phyloP scores from a whole-genome alignment of 805 yeast species.

The Suhomyces xylopsoci region DNA sequence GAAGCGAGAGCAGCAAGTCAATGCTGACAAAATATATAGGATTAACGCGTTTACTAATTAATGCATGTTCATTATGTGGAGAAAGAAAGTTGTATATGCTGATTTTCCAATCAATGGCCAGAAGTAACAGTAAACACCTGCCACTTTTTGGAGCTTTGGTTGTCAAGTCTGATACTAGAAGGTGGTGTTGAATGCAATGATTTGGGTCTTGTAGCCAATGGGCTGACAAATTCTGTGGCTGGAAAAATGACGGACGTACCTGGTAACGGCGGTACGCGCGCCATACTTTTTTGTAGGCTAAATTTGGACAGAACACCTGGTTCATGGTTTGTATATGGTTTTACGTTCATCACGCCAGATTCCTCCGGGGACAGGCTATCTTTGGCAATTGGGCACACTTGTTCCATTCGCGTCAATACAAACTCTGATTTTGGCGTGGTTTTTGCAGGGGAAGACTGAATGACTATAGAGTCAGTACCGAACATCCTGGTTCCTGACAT shows the following conservation, averaged over 20 bases:
- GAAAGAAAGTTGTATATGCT: no score
- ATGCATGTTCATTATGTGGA: no score
- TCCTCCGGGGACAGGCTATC: not conserved
- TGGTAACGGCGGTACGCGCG: not conserved
- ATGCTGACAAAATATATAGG: no score
- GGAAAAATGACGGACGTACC: conserved; percentile 8
- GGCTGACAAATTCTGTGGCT: not conserved
- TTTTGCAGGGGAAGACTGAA: not conserved
- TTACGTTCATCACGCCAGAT: conserved; percentile 4
- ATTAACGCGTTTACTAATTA: no score
- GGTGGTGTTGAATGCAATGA: not conserved
- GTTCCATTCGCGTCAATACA: no score
- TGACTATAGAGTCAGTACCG: not conserved
- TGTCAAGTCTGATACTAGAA: not conserved
- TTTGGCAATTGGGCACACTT: not conserved
- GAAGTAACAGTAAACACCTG: conserved; percentile 3
- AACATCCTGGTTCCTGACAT: conserved; percentile 3
- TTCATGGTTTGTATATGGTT: conserved; percentile 6
- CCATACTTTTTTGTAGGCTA: conserved; percentile 1
- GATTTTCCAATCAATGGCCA: not conserved
- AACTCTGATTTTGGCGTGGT: no score
- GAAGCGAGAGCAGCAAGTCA: no score
- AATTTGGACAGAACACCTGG: conserved; percentile 5
- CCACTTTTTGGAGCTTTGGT: conserved; percentile 8
- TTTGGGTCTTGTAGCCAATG: not conserved